Percentiles rank a stretch among this genome's conserved stretches.
These are phyloP conservation scores for Pythium sp. DNA, from an alignment of 352 stramenopile species.

Conservation along the genomic window DNA sequence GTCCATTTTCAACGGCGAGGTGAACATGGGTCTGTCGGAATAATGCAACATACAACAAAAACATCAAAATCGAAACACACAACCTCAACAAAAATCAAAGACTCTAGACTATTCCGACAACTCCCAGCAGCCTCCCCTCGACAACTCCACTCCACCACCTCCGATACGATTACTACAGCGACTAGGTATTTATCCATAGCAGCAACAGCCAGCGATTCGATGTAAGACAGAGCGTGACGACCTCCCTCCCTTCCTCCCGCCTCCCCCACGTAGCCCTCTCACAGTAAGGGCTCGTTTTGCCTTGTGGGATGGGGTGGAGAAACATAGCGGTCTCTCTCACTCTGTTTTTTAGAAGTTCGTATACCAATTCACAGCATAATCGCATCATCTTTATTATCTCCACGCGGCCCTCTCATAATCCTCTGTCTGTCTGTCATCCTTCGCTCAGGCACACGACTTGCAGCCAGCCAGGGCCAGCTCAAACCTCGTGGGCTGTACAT, in stretches of 20 bases:
- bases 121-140: not conserved
- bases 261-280: not conserved
- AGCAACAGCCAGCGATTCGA: not conserved
- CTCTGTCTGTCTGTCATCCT: not conserved
- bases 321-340: not conserved
- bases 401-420: not conserved
- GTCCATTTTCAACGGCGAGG: slow-evolving; percentile 86
- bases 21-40: slow-evolving; percentile 86
- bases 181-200: slow-evolving; percentile 12
- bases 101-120: slow-evolving; percentile 7
- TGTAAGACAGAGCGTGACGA: not conserved
- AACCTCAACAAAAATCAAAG: slow-evolving; percentile 6
- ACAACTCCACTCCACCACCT: not conserved
- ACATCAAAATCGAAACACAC: not conserved
- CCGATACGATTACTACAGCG: slow-evolving; percentile 8
- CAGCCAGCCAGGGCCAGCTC: not conserved
- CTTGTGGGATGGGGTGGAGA: not conserved
- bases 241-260: not conserved
- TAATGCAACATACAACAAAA: slow-evolving; percentile 28
- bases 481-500: not conserved
- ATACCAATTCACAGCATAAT: slow-evolving; percentile 3
- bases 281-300: slow-evolving; percentile 1
- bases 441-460: not conserved
- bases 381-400: slow-evolving; percentile 1
- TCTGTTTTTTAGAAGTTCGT: slow-evolving; percentile 6